Evolutionary conservation across 805 yeast genomes (phyloP).

Genomic region (Candida xiaguanensis): DNA sequence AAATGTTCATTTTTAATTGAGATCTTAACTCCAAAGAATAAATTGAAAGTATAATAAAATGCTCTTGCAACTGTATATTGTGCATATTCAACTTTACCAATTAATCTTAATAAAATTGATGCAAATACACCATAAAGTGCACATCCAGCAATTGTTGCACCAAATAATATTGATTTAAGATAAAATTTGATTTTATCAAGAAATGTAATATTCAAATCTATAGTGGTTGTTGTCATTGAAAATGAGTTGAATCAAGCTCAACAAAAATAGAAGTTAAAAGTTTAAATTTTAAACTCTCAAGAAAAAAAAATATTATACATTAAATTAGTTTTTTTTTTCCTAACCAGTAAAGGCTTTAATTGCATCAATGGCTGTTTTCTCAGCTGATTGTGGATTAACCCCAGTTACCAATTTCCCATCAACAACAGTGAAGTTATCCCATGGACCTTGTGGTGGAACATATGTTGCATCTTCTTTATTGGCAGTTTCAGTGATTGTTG

Average conservation of each 20-base stretch:
- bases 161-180: conserved; percentile 52
- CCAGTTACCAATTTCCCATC: conserved; percentile 67
- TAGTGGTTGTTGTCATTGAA: not conserved
- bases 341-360: conserved; percentile 13
- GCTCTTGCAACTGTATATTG: conserved; percentile 90
- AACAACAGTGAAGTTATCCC: conserved; percentile 45
- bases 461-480: conserved; percentile 41
- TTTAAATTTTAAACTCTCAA: not conserved
- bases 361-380: conserved; percentile 44
- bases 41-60: conserved; percentile 61
- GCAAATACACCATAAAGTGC: conserved; percentile 77
- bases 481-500: conserved; percentile 37
- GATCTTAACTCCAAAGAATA: conserved; percentile 65
- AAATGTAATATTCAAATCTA: not conserved
- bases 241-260: conserved; percentile 2
- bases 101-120: conserved; percentile 58
- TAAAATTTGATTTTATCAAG: conserved; percentile 39
- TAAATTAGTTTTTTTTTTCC: not conserved
- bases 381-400: conserved; percentile 58
- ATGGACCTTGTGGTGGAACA: conserved; percentile 47
- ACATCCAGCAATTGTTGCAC: conserved; percentile 50
- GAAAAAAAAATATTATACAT: not conserved
- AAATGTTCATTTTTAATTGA: conserved; percentile 64
- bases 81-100: conserved; percentile 75
- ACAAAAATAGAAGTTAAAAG: conserved; percentile 2